Conservation (phyloP, 2,329 filamentous ascomycete species). For the Aspergillus pseudoterreus region DNA sequence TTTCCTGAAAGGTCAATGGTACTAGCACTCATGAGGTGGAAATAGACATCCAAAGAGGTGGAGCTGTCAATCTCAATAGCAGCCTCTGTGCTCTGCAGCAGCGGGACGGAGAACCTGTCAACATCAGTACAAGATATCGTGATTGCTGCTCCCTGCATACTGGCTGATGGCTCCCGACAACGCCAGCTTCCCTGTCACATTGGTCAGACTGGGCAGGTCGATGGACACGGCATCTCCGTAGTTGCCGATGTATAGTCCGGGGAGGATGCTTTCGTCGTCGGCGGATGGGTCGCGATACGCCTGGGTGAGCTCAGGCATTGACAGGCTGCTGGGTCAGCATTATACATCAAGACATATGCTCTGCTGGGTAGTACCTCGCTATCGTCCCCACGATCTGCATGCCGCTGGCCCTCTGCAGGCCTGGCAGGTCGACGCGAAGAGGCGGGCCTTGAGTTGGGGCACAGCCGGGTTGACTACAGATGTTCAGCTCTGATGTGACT, state of each 20-base stretch:
- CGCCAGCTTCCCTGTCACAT: not conserved
- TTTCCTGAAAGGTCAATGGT: not conserved
- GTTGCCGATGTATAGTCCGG: not conserved
- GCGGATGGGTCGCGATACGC: not conserved
- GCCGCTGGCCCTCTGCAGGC: not conserved
- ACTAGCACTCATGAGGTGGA: not conserved
- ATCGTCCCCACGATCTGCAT: not conserved
- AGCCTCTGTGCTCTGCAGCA: not conserved
- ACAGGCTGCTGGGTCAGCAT: not conserved
- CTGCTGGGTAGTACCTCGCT: not conserved
- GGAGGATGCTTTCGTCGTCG: not conserved
- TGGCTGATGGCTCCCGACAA: not conserved
- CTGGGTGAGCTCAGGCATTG: not conserved
- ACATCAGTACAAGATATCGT: not conserved
- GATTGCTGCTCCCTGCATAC: not conserved
- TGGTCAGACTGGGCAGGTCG: not conserved
- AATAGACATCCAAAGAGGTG: not conserved
- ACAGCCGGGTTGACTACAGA: not conserved
- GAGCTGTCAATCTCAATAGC: not conserved
- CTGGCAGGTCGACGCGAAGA: not conserved
- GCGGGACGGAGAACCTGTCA: not conserved
- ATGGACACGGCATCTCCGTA: not conserved
- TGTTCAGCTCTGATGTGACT: not conserved
- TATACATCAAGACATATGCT: not conserved
- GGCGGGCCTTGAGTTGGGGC: not conserved